These are phyloP conservation scores for Pythium dissimile DNA, from an alignment of 352 stramenopile genomes.

Conservation along the genomic window DNA sequence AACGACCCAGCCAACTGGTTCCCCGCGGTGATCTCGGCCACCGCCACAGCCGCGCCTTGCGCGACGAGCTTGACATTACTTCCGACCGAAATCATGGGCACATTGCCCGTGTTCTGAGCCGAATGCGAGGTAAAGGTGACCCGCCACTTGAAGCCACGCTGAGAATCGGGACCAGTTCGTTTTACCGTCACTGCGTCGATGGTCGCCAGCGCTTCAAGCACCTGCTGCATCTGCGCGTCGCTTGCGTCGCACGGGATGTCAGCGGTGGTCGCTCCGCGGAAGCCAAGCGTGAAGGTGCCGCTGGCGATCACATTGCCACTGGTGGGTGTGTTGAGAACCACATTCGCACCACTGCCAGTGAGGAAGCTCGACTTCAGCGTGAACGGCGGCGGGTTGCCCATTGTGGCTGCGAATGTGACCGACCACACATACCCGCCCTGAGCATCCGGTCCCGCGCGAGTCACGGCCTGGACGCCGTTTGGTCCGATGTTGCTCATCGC, in stretches of 20 bases:
- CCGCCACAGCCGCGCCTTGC: conserved; percentile 30
- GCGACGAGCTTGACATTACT: conserved; percentile 34
- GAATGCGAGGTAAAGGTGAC: conserved; percentile 74
- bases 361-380: conserved; percentile 66
- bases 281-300: conserved; percentile 91
- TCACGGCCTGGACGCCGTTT: conserved; percentile 50
- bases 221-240: conserved; percentile 55
- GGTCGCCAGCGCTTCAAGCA: conserved; percentile 49
- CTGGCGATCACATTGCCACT: conserved; percentile 66
- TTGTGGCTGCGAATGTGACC: conserved; percentile 75
- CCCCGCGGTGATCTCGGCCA: conserved; percentile 35
- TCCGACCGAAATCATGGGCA: conserved; percentile 53
- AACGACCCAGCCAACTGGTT: conserved; percentile 76
- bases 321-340: conserved; percentile 53
- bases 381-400: conserved; percentile 62
- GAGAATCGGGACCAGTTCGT: conserved; percentile 43
- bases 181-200: conserved; percentile 64
- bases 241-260: conserved; percentile 84
- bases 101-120: conserved; percentile 46
- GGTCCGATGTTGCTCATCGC: conserved; percentile 76
- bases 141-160: conserved; percentile 69
- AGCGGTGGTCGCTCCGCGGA: conserved; percentile 84
- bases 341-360: conserved; percentile 64
- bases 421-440: conserved; percentile 91
- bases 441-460: conserved; percentile 57